These are phyloP conservation scores for Danielia reshetovae DNA, from an alignment of 805 yeast species.

Conservation along the genomic window DNA sequence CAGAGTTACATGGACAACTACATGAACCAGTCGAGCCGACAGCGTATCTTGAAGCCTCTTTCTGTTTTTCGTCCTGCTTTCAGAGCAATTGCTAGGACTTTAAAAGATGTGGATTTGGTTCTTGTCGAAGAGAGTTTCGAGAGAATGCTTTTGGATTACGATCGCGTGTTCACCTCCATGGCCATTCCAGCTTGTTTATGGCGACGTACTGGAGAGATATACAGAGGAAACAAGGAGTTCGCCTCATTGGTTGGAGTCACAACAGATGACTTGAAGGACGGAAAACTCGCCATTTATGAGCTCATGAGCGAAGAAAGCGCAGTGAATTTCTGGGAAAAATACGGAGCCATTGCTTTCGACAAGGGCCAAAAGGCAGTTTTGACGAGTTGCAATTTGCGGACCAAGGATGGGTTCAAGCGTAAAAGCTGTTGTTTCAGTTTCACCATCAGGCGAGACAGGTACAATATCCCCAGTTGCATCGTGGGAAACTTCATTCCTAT, in stretches of 20 bases:
- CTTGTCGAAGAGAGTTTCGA: conserved; percentile 93
- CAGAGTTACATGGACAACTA: conserved; percentile 90
- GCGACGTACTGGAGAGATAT: conserved; percentile 96
- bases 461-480: conserved; percentile 93
- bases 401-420: conserved; percentile 74
- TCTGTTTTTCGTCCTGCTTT: conserved; percentile 88
- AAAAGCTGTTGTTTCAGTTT: conserved; percentile 91
- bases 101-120: conserved; percentile 87
- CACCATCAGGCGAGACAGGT: conserved; percentile 86
- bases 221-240: conserved; percentile 92
- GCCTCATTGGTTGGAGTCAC: conserved; percentile 87
- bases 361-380: conserved; percentile 92
- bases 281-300: conserved; percentile 87
- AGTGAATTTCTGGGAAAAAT: conserved; percentile 96
- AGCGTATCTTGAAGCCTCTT: conserved; percentile 80
- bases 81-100: conserved; percentile 83
- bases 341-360: conserved; percentile 94
- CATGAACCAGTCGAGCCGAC: conserved; percentile 80
- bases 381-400: conserved; percentile 83
- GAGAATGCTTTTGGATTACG: conserved; percentile 88
- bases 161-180: conserved; percentile 93
- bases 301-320: conserved; percentile 94
- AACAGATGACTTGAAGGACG: conserved; percentile 89
- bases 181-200: conserved; percentile 97
- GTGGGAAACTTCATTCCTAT: conserved; percentile 94